A percentile compares a stretch with the other conserved stretches of the same genome.
Evolutionary conservation across 352 stramenopile genomes (phyloP).

Genomic region (Plasmopara viticola): DNA sequence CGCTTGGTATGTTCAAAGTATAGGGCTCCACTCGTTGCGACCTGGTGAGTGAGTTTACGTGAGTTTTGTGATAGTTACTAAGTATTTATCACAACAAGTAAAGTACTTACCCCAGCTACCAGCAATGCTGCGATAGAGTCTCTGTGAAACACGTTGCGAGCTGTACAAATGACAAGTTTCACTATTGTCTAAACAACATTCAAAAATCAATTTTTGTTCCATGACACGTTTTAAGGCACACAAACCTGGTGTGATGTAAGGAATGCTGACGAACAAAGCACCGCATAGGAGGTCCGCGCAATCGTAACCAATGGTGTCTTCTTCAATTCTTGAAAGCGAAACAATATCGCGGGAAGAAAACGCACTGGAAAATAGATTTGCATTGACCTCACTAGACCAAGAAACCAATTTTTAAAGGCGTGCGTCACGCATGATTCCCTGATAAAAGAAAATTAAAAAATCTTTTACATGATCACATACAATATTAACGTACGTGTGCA

Average conservation of each 20-base stretch:
- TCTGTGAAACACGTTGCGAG: conserved; percentile 64
- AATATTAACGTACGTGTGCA: conserved; percentile 61
- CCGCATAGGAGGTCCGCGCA: conserved; percentile 49
- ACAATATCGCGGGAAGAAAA: conserved; percentile 68
- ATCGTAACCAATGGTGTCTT: conserved; percentile 38
- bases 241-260: conserved; percentile 76
- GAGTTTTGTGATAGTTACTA: not conserved
- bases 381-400: conserved; percentile 56
- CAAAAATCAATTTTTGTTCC: not conserved
- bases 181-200: conserved; percentile 41
- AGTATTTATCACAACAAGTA: not conserved
- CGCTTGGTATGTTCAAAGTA: conserved; percentile 81
- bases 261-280: conserved; percentile 74
- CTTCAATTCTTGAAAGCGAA: conserved; percentile 60
- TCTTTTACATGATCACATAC: not conserved
- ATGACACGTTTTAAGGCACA: conserved; percentile 1
- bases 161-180: conserved; percentile 66
- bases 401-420: conserved; percentile 66
- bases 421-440: conserved; percentile 83
- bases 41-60: conserved; percentile 19
- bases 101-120: conserved; percentile 44
- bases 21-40: conserved; percentile 48
- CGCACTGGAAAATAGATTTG: conserved; percentile 81
- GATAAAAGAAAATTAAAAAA: conserved; percentile 3
- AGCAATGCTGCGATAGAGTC: conserved; percentile 45